Percentiles rank a stretch among this genome's conserved stretches.
Conservation (phyloP, 176 grass and related monocot genomes). For the Cocos nucifera region DNA sequence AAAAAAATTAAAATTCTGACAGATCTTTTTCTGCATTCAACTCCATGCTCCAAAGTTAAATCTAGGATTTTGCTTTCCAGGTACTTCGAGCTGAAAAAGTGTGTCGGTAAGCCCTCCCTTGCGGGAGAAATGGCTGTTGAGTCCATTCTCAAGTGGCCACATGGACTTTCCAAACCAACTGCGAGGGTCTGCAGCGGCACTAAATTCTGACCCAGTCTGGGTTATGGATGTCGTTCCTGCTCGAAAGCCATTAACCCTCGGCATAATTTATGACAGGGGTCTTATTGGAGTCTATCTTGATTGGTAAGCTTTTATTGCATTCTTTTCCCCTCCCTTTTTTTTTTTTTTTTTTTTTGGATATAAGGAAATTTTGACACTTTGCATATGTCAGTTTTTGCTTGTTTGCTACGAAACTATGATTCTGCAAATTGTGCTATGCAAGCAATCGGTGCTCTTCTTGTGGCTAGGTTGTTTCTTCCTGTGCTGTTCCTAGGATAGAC, state of each 20-base stretch:
- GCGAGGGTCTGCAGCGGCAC: constrained; percentile 44
- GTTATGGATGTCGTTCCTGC: constrained; percentile 91
- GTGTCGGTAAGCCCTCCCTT: constrained; percentile 39
- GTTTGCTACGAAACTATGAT: too few relatives aligned
- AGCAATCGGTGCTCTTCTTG: too few relatives aligned
- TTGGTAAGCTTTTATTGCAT: constrained; percentile 31
- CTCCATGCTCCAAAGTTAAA: constrained; percentile 1
- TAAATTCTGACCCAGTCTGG: constrained; percentile 66
- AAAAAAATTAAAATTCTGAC: too few relatives aligned
- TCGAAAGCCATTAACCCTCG: constrained; percentile 55
- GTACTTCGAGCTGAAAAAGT: constrained; percentile 85
- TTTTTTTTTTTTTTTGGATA: too few relatives aligned
- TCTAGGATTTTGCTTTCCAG: constrained; percentile 25
- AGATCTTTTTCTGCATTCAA: constrained; percentile 8
- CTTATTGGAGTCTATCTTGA: constrained; percentile 90
- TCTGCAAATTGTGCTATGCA: too few relatives aligned
- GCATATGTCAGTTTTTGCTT: too few relatives aligned
- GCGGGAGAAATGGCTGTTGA: constrained; percentile 44
- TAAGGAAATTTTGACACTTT: too few relatives aligned
- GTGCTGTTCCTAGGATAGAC: too few relatives aligned
- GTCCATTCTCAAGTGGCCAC: constrained; percentile 57
- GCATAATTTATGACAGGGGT: constrained; percentile 50
- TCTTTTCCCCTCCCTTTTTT: too few relatives aligned
- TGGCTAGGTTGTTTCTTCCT: too few relatives aligned
- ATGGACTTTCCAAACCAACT: constrained; percentile 59